Conservation (phyloP, 2,329 filamentous ascomycete species). For the Annulohypoxylon truncatum region DNA sequence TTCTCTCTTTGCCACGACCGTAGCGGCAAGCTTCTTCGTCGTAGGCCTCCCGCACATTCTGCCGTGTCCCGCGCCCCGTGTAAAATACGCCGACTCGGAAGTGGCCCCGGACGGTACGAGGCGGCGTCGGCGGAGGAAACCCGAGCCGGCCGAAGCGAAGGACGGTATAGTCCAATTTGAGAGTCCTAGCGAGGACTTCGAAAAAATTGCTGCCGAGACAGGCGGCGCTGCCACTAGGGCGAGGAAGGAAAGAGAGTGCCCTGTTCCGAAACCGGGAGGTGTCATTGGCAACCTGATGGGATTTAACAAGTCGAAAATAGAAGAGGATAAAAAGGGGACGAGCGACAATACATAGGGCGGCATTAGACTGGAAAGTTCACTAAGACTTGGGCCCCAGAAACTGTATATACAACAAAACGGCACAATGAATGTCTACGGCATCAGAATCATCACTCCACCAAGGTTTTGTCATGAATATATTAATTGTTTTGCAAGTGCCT, state of each 20-base stretch:
- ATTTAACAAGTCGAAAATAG: constrained; percentile 60
- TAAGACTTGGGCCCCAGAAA: neutral
- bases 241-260: constrained; percentile 78
- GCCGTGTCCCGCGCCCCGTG: constrained; percentile 86
- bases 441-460: neutral
- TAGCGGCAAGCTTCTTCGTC: constrained; percentile 89
- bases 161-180: constrained; percentile 51
- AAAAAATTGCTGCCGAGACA: constrained; percentile 27
- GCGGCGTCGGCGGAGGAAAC: constrained; percentile 46
- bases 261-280: constrained; percentile 89
- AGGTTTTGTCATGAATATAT: neutral
- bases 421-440: neutral
- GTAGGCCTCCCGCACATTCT: constrained; percentile 90
- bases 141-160: constrained; percentile 51
- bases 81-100: constrained; percentile 78
- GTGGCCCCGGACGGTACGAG: constrained; percentile 42
- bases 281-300: constrained; percentile 80
- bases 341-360: constrained; percentile 20
- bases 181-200: constrained; percentile 49
- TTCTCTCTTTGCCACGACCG: constrained; percentile 93
- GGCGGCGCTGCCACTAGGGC: constrained; percentile 24
- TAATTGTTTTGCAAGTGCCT: neutral
- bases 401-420: neutral
- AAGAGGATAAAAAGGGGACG: constrained; percentile 7
- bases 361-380: neutral